phyloP scores from a whole-genome alignment of 352 stramenopile genomes.

The Phytophthora vignae region DNA sequence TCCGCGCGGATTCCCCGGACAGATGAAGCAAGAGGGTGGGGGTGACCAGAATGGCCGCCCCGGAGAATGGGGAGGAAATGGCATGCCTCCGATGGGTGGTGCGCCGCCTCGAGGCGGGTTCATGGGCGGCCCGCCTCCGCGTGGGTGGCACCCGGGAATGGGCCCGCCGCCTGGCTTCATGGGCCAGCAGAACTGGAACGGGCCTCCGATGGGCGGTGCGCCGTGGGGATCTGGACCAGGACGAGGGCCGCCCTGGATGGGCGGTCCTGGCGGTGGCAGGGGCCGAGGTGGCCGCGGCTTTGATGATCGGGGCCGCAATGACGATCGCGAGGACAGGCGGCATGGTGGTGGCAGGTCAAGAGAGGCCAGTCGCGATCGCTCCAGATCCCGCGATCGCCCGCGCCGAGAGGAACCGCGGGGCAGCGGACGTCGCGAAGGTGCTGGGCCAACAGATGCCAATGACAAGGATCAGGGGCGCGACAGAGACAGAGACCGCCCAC shows the following conservation, averaged over 20 bases:
- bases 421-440: constrained; percentile 35
- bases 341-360: constrained; percentile 32
- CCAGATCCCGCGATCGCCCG: constrained; percentile 55
- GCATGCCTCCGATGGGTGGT: constrained; percentile 30
- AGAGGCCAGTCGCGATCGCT: constrained; percentile 69
- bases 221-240: constrained; percentile 54
- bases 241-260: constrained; percentile 66
- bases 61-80: constrained; percentile 38
- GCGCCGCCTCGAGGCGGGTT: constrained; percentile 49
- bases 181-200: constrained; percentile 54
- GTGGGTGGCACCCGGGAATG: constrained; percentile 79
- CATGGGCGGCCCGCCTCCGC: constrained; percentile 59
- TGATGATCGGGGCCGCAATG: constrained; percentile 54
- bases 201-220: constrained; percentile 46
- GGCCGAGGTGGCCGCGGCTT: constrained; percentile 48
- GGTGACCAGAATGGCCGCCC: constrained; percentile 19
- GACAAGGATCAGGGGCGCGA: constrained; percentile 33
- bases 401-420: constrained; percentile 37
- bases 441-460: constrained; percentile 20
- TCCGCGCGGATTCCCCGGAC: constrained; percentile 37
- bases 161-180: constrained; percentile 59
- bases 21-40: constrained; percentile 32
- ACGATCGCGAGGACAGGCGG: constrained; percentile 41
- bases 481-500: constrained; percentile 24
- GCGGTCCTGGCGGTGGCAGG: constrained; percentile 43